Percentiles rank a stretch among this genome's conserved stretches.
Conservation (phyloP, 176 grass and related monocot species). For the Carex scoparia region DNA sequence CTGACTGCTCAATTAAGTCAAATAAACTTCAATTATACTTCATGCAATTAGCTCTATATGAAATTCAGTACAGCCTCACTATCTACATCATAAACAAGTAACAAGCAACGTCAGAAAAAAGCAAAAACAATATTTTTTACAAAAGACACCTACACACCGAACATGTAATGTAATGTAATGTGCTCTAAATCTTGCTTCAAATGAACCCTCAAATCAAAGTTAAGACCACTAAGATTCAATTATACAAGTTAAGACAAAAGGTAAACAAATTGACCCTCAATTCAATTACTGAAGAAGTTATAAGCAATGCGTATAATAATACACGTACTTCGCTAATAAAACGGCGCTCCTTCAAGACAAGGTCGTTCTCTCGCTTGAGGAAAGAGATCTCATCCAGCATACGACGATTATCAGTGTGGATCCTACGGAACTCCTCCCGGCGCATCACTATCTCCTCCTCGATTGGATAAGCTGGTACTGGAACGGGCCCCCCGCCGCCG, state of each 20-base stretch:
- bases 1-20: conserved; percentile 13
- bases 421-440: conserved; percentile 29
- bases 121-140: too few relatives aligned
- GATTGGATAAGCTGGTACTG: conserved; percentile 8
- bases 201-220: neutral
- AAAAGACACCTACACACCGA: neutral
- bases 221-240: neutral
- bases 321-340: conserved; percentile 23
- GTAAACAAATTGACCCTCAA: neutral
- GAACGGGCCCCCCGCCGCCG: neutral
- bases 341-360: conserved; percentile 28
- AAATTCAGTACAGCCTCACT: neutral
- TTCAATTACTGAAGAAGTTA: neutral
- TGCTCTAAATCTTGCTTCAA: neutral
- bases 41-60: neutral
- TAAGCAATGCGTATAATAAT: neutral
- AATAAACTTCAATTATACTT: neutral
- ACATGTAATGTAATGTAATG: neutral
- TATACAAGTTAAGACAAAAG: neutral
- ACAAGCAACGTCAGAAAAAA: too few relatives aligned
- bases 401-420: conserved; percentile 28
- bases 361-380: conserved; percentile 31
- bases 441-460: conserved; percentile 31
- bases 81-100: neutral
- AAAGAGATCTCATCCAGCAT: conserved; percentile 33